Conservation (phyloP, 495 filamentous ascomycete species). For the Penicillium psychrofluorescens region DNA sequence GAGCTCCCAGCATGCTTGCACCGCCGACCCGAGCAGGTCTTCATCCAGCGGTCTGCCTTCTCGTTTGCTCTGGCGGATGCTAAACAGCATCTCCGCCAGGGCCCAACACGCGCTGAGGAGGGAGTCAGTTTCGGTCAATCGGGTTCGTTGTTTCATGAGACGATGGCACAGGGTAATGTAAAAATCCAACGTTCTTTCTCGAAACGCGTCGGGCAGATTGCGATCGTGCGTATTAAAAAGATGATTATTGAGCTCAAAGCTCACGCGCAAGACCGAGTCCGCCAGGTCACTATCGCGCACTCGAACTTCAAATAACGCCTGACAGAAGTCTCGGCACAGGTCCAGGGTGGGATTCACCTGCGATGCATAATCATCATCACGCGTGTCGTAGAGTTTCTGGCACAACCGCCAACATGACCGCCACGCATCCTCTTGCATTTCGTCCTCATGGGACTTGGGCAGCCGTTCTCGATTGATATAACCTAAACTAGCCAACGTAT, state of each 20-base stretch:
- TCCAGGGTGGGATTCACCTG: constrained; percentile 74
- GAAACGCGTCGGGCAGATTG: constrained; percentile 77
- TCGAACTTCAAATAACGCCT: constrained; percentile 78
- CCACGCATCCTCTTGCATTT: constrained; percentile 79
- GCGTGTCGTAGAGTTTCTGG: constrained; percentile 75
- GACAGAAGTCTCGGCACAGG: constrained; percentile 85
- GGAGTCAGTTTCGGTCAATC: constrained; percentile 68
- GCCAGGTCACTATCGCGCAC: constrained; percentile 64
- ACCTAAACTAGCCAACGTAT: constrained; percentile 78
- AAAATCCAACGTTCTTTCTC: constrained; percentile 84
- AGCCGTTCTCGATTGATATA: constrained; percentile 75
- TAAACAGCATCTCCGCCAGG: constrained; percentile 89
- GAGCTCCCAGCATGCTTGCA: constrained; percentile 92
- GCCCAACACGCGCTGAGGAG: constrained; percentile 84
- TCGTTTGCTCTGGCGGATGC: constrained; percentile 72
- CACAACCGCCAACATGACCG: constrained; percentile 88
- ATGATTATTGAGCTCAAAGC: constrained; percentile 93
- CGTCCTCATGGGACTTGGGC: constrained; percentile 58
- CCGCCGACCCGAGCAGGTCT: constrained; percentile 75
- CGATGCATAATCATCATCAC: constrained; percentile 63
- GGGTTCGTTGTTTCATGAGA: constrained; percentile 84
- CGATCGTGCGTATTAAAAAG: constrained; percentile 87
- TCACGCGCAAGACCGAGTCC: constrained; percentile 82
- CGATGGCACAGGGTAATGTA: constrained; percentile 90
- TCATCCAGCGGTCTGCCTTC: constrained; percentile 70